Percentiles rank a stretch among this genome's conserved stretches.
Evolutionary conservation across 495 filamentous ascomycete species (phyloP).

Genomic region (Eremomyces bilateralis): DNA sequence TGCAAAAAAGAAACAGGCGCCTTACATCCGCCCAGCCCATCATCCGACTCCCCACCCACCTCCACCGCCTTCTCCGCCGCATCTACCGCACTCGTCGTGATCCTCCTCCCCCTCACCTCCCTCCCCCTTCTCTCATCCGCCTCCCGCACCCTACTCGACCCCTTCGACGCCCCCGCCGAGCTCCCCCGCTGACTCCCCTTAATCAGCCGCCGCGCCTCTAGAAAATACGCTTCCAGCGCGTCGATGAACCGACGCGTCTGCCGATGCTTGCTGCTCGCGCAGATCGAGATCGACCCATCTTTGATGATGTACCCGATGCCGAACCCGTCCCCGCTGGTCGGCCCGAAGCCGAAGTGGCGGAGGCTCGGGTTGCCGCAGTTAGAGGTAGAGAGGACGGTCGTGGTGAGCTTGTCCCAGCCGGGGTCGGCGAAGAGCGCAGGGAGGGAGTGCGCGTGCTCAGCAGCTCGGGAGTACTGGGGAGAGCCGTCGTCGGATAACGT

Average conservation of each 20-base stretch:
- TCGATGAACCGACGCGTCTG: slow-evolving; percentile 84
- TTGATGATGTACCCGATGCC: slow-evolving; percentile 99
- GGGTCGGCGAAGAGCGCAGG: slow-evolving; percentile 69
- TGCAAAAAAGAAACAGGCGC: slow-evolving; percentile 10
- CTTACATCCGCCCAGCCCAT: slow-evolving; percentile 85
- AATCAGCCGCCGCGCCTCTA: slow-evolving; percentile 77
- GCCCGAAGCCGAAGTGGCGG: slow-evolving; percentile 90
- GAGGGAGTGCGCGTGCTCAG: slow-evolving; percentile 25
- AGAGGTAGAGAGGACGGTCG: slow-evolving; percentile 84
- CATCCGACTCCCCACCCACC: slow-evolving; percentile 37
- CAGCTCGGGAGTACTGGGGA: slow-evolving; percentile 10
- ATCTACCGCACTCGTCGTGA: slow-evolving; percentile 24
- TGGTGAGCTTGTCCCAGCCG: slow-evolving; percentile 91
- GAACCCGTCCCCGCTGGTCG: slow-evolving; percentile 84
- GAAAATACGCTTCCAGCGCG: slow-evolving; percentile 67
- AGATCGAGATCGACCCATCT: slow-evolving; percentile 79
- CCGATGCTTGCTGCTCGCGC: slow-evolving; percentile 74
- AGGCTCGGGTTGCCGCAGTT: slow-evolving; percentile 98
- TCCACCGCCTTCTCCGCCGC: slow-evolving; percentile 29
- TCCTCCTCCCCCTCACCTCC: slow-evolving; percentile 25
- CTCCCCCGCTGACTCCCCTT: slow-evolving; percentile 36
- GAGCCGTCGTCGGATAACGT: slow-evolving; percentile 25
- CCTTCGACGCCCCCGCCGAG: slow-evolving; percentile 25
- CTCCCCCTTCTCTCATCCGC: slow-evolving; percentile 32
- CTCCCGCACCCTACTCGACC: slow-evolving; percentile 45